Evolutionary conservation across 2,329 filamentous ascomycete species (phyloP).

Genomic region (Lasiodiplodia theobromae): DNA sequence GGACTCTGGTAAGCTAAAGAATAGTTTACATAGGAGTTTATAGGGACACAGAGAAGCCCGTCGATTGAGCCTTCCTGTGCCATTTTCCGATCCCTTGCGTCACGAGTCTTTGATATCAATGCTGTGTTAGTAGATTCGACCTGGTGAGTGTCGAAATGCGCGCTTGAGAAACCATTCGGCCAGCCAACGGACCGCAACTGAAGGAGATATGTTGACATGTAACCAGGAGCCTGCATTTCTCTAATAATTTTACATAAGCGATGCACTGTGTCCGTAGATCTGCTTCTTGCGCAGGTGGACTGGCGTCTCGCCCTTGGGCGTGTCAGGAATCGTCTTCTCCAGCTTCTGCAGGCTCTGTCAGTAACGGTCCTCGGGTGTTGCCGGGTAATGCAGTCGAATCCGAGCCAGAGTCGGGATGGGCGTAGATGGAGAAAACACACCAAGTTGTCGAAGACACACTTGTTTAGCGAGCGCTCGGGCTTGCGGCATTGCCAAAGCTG

Average conservation of each 20-base stretch:
- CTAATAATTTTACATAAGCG: conserved; percentile 28
- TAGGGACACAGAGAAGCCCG: background rate
- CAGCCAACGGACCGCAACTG: background rate
- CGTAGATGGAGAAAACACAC: conserved; percentile 61
- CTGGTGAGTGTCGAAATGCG: background rate
- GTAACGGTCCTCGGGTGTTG: conserved; percentile 14
- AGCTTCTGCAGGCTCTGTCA: conserved; percentile 48
- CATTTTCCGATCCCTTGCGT: background rate
- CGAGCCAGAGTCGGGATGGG: background rate
- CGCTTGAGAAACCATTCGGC: background rate
- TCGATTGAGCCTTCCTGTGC: background rate
- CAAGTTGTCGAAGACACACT: conserved; percentile 94
- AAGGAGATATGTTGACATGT: background rate
- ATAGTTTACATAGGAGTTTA: background rate
- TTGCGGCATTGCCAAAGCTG: conserved; percentile 95
- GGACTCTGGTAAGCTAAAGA: background rate
- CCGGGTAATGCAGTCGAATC: background rate
- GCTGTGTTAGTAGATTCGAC: background rate
- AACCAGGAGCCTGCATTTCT: conserved; percentile 20
- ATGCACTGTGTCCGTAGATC: conserved; percentile 39
- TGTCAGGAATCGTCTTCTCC: conserved; percentile 60
- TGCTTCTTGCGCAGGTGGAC: conserved; percentile 58
- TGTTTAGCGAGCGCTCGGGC: conserved; percentile 88
- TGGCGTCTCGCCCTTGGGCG: conserved; percentile 56
- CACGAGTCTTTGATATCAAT: background rate